These are phyloP conservation scores for Leccinum pallidistipes DNA, from an alignment of 1,284 basidiomycete species.

Conservation along the genomic window DNA sequence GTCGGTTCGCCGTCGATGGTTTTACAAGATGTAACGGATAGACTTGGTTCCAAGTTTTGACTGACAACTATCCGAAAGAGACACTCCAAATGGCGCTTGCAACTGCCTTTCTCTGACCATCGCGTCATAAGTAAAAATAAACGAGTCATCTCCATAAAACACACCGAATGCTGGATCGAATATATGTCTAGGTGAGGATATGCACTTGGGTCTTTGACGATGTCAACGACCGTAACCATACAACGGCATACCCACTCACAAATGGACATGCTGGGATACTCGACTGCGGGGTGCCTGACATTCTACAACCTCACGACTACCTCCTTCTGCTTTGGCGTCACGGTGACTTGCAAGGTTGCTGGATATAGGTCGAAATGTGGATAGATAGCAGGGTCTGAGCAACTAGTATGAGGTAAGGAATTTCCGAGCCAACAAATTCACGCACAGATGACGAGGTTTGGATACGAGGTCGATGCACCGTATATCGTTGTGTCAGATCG, in stretches of 20 bases:
- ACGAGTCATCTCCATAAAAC: constrained; percentile 1
- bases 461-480: constrained; percentile 13
- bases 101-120: constrained; percentile 10
- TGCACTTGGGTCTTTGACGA: constrained; percentile 36
- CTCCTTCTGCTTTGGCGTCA: neutral
- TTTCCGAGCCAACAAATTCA: neutral
- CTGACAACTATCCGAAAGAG: constrained; percentile 26
- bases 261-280: constrained; percentile 38
- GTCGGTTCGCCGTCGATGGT: neutral
- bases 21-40: constrained; percentile 21
- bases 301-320: constrained; percentile 7
- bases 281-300: constrained; percentile 2
- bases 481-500: neutral
- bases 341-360: constrained; percentile 9
- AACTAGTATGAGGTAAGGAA: neutral
- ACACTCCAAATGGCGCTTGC: constrained; percentile 12
- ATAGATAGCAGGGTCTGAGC: constrained; percentile 30
- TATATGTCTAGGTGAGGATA: constrained; percentile 52
- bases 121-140: constrained; percentile 5
- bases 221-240: constrained; percentile 10
- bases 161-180: constrained; percentile 28
- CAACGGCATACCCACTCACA: constrained; percentile 29
- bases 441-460: constrained; percentile 28
- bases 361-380: constrained; percentile 34
- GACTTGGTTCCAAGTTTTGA: constrained; percentile 23